Evolutionary conservation across 1,139 yeast species (phyloP).

Genomic region (Ogataea hybrid): DNA sequence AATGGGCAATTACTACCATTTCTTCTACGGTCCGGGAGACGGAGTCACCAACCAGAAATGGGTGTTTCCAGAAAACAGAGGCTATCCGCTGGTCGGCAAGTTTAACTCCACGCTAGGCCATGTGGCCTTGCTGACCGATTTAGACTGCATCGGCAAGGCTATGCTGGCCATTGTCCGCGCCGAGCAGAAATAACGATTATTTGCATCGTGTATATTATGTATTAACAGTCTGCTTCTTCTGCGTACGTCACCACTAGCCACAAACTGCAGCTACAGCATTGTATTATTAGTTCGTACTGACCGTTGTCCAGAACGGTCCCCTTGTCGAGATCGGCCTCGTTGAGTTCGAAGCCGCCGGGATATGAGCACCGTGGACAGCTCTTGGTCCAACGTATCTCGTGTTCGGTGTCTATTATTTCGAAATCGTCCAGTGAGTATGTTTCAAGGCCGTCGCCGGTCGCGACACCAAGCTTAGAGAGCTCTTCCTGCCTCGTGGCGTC

Average conservation of each 20-base stretch:
- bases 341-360: slow-evolving; percentile 50
- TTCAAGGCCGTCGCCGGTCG: slow-evolving; percentile 65
- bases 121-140: slow-evolving; percentile 73
- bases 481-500: slow-evolving; percentile 43
- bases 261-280: slow-evolving; percentile 77
- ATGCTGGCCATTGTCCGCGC: slow-evolving; percentile 57
- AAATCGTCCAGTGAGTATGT: slow-evolving; percentile 63
- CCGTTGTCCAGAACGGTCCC: slow-evolving; percentile 37
- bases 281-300: slow-evolving; percentile 67
- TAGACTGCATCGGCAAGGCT: slow-evolving; percentile 70
- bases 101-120: slow-evolving; percentile 70
- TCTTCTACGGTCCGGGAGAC: slow-evolving; percentile 87
- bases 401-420: slow-evolving; percentile 29
- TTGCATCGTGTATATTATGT: slow-evolving; percentile 2
- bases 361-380: slow-evolving; percentile 76
- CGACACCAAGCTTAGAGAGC: slow-evolving; percentile 44
- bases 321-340: slow-evolving; percentile 56
- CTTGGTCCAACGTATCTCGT: slow-evolving; percentile 45
- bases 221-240: slow-evolving; percentile 35
- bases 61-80: slow-evolving; percentile 72
- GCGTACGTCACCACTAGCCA: slow-evolving; percentile 77
- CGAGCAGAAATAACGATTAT: slow-evolving; percentile 34
- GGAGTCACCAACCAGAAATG: slow-evolving; percentile 86
- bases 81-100: slow-evolving; percentile 69
- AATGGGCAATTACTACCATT: slow-evolving; percentile 71